phyloP scores from a whole-genome alignment of 768 basidiomycete species.

The Russula sp. region DNA sequence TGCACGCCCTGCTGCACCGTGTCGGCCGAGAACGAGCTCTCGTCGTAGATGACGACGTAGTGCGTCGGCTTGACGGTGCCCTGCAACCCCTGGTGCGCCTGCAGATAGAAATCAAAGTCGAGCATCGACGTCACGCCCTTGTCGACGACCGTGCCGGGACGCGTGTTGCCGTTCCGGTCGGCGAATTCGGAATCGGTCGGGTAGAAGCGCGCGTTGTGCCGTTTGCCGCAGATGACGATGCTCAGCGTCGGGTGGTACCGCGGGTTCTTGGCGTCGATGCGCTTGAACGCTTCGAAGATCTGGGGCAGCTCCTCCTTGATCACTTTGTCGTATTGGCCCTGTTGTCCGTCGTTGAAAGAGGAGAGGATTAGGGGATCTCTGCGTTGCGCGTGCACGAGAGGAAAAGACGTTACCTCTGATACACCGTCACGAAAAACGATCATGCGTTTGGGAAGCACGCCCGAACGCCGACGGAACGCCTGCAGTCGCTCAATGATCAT shows the following conservation, averaged over 20 bases:
- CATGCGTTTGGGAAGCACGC: slow-evolving; percentile 55
- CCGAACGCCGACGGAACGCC: slow-evolving; percentile 43
- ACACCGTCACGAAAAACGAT: slow-evolving; percentile 77
- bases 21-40: slow-evolving; percentile 60
- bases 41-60: slow-evolving; percentile 76
- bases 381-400: too few relatives aligned
- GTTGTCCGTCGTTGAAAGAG: background rate
- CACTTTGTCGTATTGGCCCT: slow-evolving; percentile 71
- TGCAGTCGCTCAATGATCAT: slow-evolving; percentile 70
- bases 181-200: slow-evolving; percentile 43
- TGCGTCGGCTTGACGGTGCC: slow-evolving; percentile 68
- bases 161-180: slow-evolving; percentile 66
- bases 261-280: slow-evolving; percentile 36
- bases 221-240: slow-evolving; percentile 76
- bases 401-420: slow-evolving; percentile 49
- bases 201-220: slow-evolving; percentile 57
- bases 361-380: background rate
- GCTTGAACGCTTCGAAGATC: slow-evolving; percentile 54
- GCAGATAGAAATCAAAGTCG: slow-evolving; percentile 30
- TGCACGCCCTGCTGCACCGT: slow-evolving; percentile 69
- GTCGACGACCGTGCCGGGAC: slow-evolving; percentile 75
- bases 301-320: slow-evolving; percentile 52
- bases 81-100: slow-evolving; percentile 70
- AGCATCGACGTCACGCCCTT: slow-evolving; percentile 55
- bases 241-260: slow-evolving; percentile 57